Base-by-base conservation (phyloP, 805 yeast species). In the Kodamaea kaohsiungensis region DNA sequence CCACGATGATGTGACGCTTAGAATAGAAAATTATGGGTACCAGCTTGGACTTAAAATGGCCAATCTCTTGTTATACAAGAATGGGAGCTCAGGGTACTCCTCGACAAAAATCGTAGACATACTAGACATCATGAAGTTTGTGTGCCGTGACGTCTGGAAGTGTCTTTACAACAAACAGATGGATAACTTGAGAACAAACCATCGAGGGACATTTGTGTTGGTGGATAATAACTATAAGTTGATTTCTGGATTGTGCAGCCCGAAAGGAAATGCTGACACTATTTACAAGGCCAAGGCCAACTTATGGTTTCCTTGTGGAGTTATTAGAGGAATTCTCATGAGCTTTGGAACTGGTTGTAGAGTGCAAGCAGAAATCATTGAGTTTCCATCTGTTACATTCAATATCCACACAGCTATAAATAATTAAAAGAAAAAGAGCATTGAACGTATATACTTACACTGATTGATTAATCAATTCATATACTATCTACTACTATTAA, bases 91-190 rank as follows among this genome's bases (percentile, higher is more conserved):
- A 64, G 43, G 43, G 12, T 48, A 48, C 50, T 17, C 58, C 65
- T 0, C 72, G 65, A 49, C 66, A 60, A 64, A 82, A 67, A 68
- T 86, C 65, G 77, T 74, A 17, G 92, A 89, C 56, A 78, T 88
- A 10, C 70, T 93, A 39, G 92, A 89, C 59, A 81, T 93, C 40
- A 89, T 95, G 90, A 93, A 93, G 70, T 91, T 90, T 67, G 82
- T 95, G 4, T 92, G 98, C 67, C 81, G 96, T 46, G 98, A 92
- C 61, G 87, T 92, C 27, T 95, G 98, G 98, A 85, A 82, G 61
- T 72, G 80, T 51, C 66, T 93, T 27, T 91, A 84, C 70, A 83
- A 85, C 39, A 93, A 91, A 69, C 97, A 89, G 67, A 89, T 95
- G 77, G 98, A 92, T 67, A 91, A 91, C 61, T 77, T 95, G 55